Percentiles rank a stretch among this genome's conserved stretches.
Conservation (phyloP, 805 yeast species). For the Saccharomycopsis capsularis region DNA sequence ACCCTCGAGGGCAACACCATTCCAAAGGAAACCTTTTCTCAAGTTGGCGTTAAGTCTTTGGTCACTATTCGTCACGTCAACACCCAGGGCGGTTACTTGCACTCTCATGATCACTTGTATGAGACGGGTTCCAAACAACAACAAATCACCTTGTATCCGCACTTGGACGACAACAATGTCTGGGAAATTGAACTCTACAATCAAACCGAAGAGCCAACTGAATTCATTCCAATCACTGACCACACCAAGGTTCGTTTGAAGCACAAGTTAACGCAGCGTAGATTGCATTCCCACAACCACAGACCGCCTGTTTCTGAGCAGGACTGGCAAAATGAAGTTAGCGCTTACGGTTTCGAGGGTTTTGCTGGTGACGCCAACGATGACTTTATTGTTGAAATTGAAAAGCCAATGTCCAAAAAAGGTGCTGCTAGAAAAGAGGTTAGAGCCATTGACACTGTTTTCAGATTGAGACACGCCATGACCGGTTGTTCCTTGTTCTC, state of each 20-base stretch:
- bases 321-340: slow-evolving; percentile 82
- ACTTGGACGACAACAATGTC: slow-evolving; percentile 64
- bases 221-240: slow-evolving; percentile 56
- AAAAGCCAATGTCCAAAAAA: slow-evolving; percentile 41
- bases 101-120: slow-evolving; percentile 66
- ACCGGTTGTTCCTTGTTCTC: slow-evolving; percentile 72
- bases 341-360: slow-evolving; percentile 70
- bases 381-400: slow-evolving; percentile 73
- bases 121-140: slow-evolving; percentile 81
- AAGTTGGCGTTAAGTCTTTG: slow-evolving; percentile 67
- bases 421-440: slow-evolving; percentile 50
- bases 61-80: slow-evolving; percentile 62
- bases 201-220: slow-evolving; percentile 44
- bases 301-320: slow-evolving; percentile 67
- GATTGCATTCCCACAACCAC: slow-evolving; percentile 79
- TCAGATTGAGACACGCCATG: slow-evolving; percentile 74
- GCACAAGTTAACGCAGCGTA: slow-evolving; percentile 50
- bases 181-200: slow-evolving; percentile 68
- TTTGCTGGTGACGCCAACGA: slow-evolving; percentile 81
- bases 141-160: slow-evolving; percentile 76
- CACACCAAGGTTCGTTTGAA: slow-evolving; percentile 65
- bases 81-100: slow-evolving; percentile 75
- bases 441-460: slow-evolving; percentile 60
- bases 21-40: slow-evolving; percentile 51
- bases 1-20: slow-evolving; percentile 52